Percentiles rank a stretch among this genome's conserved stretches.
Conservation (phyloP, 2,329 filamentous ascomycete species). For the Trichoderma lentiforme region DNA sequence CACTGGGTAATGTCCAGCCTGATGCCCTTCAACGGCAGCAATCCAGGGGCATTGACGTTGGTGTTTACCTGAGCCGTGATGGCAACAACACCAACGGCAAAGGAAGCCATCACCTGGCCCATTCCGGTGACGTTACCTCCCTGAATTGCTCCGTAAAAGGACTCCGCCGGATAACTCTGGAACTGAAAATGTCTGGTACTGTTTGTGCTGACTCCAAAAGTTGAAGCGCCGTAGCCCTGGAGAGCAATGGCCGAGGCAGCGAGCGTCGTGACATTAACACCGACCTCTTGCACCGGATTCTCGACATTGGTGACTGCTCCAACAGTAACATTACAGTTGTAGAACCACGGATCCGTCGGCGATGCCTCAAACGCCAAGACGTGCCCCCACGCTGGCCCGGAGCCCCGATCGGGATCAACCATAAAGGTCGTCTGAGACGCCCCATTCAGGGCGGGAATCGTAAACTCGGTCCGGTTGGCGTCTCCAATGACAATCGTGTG, state of each 20-base stretch:
- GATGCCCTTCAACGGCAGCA: conserved; percentile 32
- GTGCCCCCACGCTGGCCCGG: conserved; percentile 27
- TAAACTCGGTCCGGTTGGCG: conserved; percentile 23
- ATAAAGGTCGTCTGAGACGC: conserved; percentile 37
- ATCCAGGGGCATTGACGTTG: conserved; percentile 26
- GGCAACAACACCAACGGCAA: conserved; percentile 36
- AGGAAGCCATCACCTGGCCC: conserved; percentile 36
- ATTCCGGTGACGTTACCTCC: conserved; percentile 33
- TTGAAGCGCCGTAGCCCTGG: conserved; percentile 35
- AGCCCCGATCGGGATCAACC: conserved; percentile 27
- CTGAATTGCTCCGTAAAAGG: conserved; percentile 34
- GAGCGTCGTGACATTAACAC: conserved; percentile 32
- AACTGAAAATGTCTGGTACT: conserved; percentile 28
- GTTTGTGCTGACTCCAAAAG: conserved; percentile 24
- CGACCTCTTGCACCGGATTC: conserved; percentile 35
- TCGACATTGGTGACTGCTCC: conserved; percentile 33
- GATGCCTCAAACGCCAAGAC: conserved; percentile 40
- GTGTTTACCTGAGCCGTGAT: conserved; percentile 32
- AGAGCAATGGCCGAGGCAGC: conserved; percentile 40
- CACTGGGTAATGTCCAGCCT: conserved; percentile 33
- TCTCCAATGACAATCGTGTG: conserved; percentile 29
- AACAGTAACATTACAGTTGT: conserved; percentile 39
- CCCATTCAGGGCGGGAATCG: conserved; percentile 30
- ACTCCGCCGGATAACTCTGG: conserved; percentile 43
- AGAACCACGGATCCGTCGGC: conserved; percentile 37